A percentile compares a stretch with the other conserved stretches of the same genome.
These are phyloP conservation scores for Diplocarpon rosae DNA, from an alignment of 2,329 filamentous ascomycete genomes.

Conservation along the genomic window DNA sequence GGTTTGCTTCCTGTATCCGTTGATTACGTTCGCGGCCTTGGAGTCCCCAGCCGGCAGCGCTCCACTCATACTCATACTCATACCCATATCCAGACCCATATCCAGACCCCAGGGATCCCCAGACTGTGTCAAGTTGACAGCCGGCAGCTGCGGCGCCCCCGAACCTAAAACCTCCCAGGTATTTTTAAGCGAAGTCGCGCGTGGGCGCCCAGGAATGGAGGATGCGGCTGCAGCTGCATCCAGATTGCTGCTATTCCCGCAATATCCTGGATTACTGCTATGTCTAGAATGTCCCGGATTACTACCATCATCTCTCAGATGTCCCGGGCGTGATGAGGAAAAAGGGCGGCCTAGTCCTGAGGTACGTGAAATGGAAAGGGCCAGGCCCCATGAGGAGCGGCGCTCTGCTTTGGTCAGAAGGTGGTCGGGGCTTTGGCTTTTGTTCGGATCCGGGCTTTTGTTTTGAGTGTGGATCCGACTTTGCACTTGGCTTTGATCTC, in stretches of 20 bases:
- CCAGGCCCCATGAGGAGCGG: background rate
- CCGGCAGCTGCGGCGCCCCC: constrained; percentile 3
- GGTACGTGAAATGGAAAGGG: no score
- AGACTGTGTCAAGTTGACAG: constrained; percentile 6
- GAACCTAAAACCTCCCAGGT: constrained; percentile 8
- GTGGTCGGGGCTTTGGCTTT: background rate
- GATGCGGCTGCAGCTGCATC: no score
- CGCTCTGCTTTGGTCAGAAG: background rate
- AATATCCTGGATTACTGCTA: no score
- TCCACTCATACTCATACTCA: constrained; percentile 5
- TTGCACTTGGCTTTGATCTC: constrained; percentile 22
- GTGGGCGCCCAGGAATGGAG: no score
- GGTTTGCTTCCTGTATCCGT: no score
- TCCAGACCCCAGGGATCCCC: background rate
- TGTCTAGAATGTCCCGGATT: background rate
- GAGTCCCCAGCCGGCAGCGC: background rate
- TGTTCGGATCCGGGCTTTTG: background rate
- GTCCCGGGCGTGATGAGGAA: no score
- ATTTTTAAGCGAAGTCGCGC: background rate
- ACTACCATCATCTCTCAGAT: no score
- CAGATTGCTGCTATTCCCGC: no score
- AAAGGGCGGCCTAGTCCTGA: no score
- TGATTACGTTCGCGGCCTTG: no score
- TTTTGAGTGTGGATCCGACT: constrained; percentile 22
- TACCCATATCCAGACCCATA: background rate